phyloP scores from a whole-genome alignment of 345 rosid genomes.

The Leavenworthia alabamica region DNA sequence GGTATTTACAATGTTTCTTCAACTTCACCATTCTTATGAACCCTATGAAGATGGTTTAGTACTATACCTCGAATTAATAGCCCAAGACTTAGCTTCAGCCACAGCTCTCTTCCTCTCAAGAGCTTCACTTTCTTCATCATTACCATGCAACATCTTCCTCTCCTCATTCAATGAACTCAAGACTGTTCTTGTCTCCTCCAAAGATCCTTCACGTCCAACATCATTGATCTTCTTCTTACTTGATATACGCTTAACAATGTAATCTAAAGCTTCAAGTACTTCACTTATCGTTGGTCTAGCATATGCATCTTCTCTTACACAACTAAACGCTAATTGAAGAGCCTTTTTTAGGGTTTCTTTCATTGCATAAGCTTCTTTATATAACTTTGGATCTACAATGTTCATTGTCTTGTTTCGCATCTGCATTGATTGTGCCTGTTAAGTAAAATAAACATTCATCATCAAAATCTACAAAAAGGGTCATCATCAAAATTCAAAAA shows the following conservation, averaged over 20 bases:
- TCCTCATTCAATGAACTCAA: constrained; percentile 34
- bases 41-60: neutral
- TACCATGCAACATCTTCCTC: constrained; percentile 24
- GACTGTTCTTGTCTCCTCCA: neutral
- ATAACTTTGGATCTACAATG: constrained; percentile 51
- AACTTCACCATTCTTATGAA: neutral
- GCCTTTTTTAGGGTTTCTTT: constrained; percentile 35
- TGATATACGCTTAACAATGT: constrained; percentile 31
- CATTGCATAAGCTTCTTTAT: constrained; percentile 24
- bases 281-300: constrained; percentile 48
- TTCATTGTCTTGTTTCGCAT: constrained; percentile 9
- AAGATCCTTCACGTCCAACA: neutral
- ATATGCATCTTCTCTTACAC: constrained; percentile 41
- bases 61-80: neutral
- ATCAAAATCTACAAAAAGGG: too few relatives aligned
- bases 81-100: constrained; percentile 23
- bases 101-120: constrained; percentile 40
- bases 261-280: constrained; percentile 43
- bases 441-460: too few relatives aligned
- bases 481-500: neutral
- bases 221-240: neutral
- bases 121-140: constrained; percentile 32
- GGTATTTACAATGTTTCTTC: neutral
- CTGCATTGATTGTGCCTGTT: constrained; percentile 34
- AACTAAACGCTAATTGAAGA: constrained; percentile 47